phyloP scores from a whole-genome alignment of 208 protist species.

The Wallacemonas rigidus region DNA sequence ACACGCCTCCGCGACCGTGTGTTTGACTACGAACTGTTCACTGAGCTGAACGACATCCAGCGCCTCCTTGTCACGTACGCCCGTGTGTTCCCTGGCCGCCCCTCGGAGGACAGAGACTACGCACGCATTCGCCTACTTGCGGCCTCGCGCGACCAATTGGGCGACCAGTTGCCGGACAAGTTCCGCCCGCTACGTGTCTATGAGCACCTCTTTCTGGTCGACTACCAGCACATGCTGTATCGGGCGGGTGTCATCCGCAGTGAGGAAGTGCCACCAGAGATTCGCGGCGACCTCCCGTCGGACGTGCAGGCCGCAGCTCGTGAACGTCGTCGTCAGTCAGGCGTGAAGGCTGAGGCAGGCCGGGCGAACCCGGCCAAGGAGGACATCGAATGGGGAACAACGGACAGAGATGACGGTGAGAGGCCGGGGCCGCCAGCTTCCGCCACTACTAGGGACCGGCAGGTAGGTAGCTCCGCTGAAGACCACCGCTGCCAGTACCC shows the following conservation, averaged over 20 bases:
- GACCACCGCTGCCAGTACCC: conserved; percentile 21
- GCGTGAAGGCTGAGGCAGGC: conserved; percentile 17
- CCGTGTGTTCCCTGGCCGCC: conserved; percentile 40
- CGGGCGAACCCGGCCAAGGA: conserved; percentile 22
- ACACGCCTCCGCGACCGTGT: conserved; percentile 46
- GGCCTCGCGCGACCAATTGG: conserved; percentile 17
- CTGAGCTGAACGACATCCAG: conserved; percentile 35
- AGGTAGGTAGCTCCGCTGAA: conserved; percentile 1
- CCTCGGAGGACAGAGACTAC: conserved; percentile 22
- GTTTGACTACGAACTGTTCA: conserved; percentile 56
- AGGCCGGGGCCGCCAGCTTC: neutral
- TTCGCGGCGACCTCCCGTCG: conserved; percentile 21
- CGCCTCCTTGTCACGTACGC: conserved; percentile 49
- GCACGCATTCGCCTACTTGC: conserved; percentile 34
- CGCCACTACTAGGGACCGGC: neutral
- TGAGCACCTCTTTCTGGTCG: conserved; percentile 62
- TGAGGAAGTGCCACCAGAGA: conserved; percentile 27
- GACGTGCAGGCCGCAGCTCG: conserved; percentile 22
- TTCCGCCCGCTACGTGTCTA: conserved; percentile 52
- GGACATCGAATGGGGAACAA: conserved; percentile 29
- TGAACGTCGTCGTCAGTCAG: conserved; percentile 3
- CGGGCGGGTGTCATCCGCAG: conserved; percentile 31
- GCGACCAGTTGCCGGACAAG: conserved; percentile 10
- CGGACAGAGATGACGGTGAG: conserved; percentile 1
- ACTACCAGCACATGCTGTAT: conserved; percentile 54